Evolutionary conservation across 164 flowering plant species (phyloP).

Genomic region (Cinnamomum chago): DNA sequence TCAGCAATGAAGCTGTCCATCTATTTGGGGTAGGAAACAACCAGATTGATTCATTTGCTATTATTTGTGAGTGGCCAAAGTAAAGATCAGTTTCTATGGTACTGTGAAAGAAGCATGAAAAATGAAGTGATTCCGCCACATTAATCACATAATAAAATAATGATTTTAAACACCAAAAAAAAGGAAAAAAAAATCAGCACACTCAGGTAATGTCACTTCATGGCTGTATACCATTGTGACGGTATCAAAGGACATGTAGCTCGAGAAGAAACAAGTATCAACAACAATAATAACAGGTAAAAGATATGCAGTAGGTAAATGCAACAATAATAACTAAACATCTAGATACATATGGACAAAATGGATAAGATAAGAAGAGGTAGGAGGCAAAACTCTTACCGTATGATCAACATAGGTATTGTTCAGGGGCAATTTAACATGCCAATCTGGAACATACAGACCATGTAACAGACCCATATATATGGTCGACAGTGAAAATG

Average conservation of each 20-base stretch:
- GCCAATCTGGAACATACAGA: slow-evolving; percentile 74
- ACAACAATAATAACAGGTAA: background rate
- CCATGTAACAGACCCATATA: slow-evolving; percentile 46
- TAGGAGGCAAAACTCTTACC: slow-evolving; percentile 24
- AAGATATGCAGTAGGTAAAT: background rate
- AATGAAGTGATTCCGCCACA: background rate
- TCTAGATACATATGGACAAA: background rate
- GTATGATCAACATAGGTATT: slow-evolving; percentile 21
- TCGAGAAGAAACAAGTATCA: too few relatives aligned
- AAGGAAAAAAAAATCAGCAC: background rate
- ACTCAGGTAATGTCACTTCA: background rate
- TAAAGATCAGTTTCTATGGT: too few relatives aligned
- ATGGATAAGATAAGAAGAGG: background rate
- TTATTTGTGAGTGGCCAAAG: too few relatives aligned
- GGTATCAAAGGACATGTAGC: background rate
- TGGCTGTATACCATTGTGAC: background rate
- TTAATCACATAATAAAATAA: background rate
- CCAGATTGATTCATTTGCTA: too few relatives aligned
- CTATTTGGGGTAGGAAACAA: too few relatives aligned
- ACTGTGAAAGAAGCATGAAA: too few relatives aligned
- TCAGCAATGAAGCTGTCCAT: too few relatives aligned
- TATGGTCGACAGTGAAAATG: slow-evolving; percentile 30
- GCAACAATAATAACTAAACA: background rate
- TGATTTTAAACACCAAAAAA: background rate
- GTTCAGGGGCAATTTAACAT: slow-evolving; percentile 30